phyloP scores from a whole-genome alignment of 108 stramenopile species.

The Nitzschia putrida region DNA sequence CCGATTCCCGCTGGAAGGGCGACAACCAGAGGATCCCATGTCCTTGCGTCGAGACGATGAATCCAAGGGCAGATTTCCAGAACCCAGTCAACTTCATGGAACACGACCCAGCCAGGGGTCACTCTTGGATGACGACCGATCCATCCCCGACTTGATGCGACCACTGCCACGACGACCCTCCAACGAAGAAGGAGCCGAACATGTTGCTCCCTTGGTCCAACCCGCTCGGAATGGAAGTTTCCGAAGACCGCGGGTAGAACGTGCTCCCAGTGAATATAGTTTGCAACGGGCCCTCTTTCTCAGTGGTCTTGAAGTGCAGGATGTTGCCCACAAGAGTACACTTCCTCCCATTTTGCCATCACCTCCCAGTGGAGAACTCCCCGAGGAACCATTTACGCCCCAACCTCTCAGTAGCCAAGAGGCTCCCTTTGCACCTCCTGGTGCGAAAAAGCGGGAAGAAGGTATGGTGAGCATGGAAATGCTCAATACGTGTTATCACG shows the following conservation, averaged over 20 bases:
- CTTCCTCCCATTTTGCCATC: neutral
- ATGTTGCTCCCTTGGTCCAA: too few relatives aligned
- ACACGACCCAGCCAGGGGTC: too few relatives aligned
- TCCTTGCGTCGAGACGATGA: neutral
- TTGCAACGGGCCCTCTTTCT: slow-evolving; percentile 54
- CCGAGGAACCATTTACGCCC: neutral
- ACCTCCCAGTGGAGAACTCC: neutral
- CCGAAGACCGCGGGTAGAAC: neutral
- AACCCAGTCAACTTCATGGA: too few relatives aligned
- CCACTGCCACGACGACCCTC: too few relatives aligned
- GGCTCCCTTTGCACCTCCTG: slow-evolving; percentile 3
- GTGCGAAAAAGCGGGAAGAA: slow-evolving; percentile 22
- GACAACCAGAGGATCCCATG: neutral
- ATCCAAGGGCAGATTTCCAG: too few relatives aligned
- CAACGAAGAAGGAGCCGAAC: too few relatives aligned
- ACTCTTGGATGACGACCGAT: neutral
- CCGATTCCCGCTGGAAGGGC: slow-evolving; percentile 6
- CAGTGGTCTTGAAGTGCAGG: slow-evolving; percentile 30
- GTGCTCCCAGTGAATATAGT: slow-evolving; percentile 27
- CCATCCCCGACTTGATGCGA: too few relatives aligned
- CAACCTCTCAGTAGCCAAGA: neutral
- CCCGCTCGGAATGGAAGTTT: neutral
- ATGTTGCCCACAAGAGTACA: neutral
- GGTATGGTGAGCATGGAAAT: slow-evolving; percentile 18
- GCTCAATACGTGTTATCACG: slow-evolving; percentile 37